These are phyloP conservation scores for Byssochlamys sp. DNA, from an alignment of 2,329 filamentous ascomycete species.

Conservation along the genomic window DNA sequence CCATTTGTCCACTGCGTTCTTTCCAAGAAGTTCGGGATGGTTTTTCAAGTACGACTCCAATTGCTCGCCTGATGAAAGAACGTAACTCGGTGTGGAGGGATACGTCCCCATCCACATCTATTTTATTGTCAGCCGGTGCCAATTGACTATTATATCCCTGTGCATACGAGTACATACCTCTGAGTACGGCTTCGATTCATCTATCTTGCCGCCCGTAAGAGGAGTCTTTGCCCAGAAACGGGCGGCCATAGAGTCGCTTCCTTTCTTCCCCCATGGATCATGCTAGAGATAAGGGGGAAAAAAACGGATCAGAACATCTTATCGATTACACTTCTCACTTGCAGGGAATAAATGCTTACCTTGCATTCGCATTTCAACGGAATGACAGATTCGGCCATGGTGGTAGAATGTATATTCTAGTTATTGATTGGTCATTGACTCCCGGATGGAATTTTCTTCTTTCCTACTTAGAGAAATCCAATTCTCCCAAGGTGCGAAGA, in stretches of 20 bases:
- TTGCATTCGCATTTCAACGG: conserved; percentile 20
- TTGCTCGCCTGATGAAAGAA: conserved; percentile 53
- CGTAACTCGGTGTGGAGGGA: conserved; percentile 57
- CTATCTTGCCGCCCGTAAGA: conserved; percentile 52
- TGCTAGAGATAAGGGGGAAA: conserved; percentile 36
- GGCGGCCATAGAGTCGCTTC: conserved; percentile 56
- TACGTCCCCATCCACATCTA: conserved; percentile 70
- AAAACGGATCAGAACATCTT: neutral
- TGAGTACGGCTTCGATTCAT: conserved; percentile 55
- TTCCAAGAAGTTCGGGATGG: conserved; percentile 54
- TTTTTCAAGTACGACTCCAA: conserved; percentile 58
- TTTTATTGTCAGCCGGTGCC: neutral
- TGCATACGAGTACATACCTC: conserved; percentile 34
- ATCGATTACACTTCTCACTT: neutral
- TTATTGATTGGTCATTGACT: neutral
- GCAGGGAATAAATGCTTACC: conserved; percentile 2
- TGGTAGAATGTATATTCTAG: neutral
- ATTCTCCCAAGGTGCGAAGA: neutral
- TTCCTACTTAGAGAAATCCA: neutral
- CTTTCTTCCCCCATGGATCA: conserved; percentile 63
- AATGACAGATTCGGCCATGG: conserved; percentile 14
- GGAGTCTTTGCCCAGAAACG: conserved; percentile 56
- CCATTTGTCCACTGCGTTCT: conserved; percentile 51
- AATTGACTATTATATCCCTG: neutral
- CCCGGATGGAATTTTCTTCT: neutral